Conservation (phyloP, 1,284 basidiomycete species). For the Sporisorium scitamineum region DNA sequence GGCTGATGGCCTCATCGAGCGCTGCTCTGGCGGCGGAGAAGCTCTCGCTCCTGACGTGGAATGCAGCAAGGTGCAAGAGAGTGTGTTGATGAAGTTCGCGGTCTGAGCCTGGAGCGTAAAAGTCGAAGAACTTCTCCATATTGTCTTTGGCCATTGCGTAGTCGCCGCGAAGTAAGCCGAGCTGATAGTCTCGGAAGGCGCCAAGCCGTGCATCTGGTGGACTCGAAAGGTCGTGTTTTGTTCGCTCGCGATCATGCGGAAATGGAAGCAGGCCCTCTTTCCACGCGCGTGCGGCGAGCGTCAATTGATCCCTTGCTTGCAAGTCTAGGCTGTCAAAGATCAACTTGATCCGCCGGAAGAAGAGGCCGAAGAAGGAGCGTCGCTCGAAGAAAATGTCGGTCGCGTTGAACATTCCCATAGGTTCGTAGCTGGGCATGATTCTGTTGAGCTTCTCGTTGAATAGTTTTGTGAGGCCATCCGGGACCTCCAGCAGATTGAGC, state of each 20-base stretch:
- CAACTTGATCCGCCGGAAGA: slow-evolving; percentile 42
- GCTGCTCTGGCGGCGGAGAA: slow-evolving; percentile 41
- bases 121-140: slow-evolving; percentile 53
- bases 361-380: slow-evolving; percentile 52
- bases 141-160: slow-evolving; percentile 45
- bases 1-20: slow-evolving; percentile 46
- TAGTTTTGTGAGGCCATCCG: slow-evolving; percentile 46
- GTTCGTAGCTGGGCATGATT: slow-evolving; percentile 46
- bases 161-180: slow-evolving; percentile 43
- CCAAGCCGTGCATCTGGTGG: slow-evolving; percentile 25
- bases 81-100: slow-evolving; percentile 55
- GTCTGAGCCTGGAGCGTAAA: slow-evolving; percentile 49
- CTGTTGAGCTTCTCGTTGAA: slow-evolving; percentile 49
- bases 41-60: slow-evolving; percentile 39
- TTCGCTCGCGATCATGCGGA: neutral
- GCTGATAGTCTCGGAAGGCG: slow-evolving; percentile 42
- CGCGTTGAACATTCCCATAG: slow-evolving; percentile 36
- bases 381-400: slow-evolving; percentile 46
- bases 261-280: slow-evolving; percentile 8
- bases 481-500: slow-evolving; percentile 39
- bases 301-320: slow-evolving; percentile 35
- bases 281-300: slow-evolving; percentile 31
- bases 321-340: slow-evolving; percentile 51
- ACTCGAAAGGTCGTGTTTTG: neutral
- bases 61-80: slow-evolving; percentile 39